Evolutionary conservation across 164 flowering plant species (phyloP), one percentile per base, ranked within the genome.

Genomic region (Umbellularia californica): DNA sequence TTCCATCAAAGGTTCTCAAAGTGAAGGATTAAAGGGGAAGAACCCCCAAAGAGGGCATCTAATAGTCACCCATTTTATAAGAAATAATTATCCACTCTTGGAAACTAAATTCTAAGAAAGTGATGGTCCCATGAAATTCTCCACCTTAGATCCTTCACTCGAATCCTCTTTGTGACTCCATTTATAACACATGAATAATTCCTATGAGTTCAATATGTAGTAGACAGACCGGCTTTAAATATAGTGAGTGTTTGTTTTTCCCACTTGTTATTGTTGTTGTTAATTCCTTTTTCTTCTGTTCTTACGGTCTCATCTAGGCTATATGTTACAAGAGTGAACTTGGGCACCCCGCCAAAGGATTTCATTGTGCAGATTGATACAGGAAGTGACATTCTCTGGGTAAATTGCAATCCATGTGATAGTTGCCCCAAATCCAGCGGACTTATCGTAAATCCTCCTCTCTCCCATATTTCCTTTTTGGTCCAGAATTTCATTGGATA

Each of bases 301-400:
- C 1, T 13, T 30, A 15, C 55, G 58, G 47, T 15, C 19, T 66
- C 47, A 41, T 41, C 3, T 75, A 95, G 99, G 91, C 89, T 95
- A n/a, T 95, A 95, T 78, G 90, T 77, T 67, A 92, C 99, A 50
- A 87, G 77, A 81, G 85, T 95, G 72, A 84, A 82, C 76, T 74
- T 95, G 83, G 99, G 99, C 13, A 70, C 85, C 79, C 99, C 99
- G 27, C 87, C 98, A 51, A 88, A 71, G 71, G 97, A 93, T 58
- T 94, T 86, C 80, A 81, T 80, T 84, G 98, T 96, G 55, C 99
- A 96, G 81, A 91, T 96, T 77, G 99, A 96, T 78, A 92, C 98
- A 0, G 99, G 99, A 82, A 96, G 99, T 76, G 97, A 96, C 81
- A 90, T 92, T 23, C 78, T 94, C 69, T 96, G 99, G 99, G 92